Evolutionary conservation across 148 eudicot species (phyloP), one percentile per base, ranked within the genome.

Genomic region (Linanthus parryae): DNA sequence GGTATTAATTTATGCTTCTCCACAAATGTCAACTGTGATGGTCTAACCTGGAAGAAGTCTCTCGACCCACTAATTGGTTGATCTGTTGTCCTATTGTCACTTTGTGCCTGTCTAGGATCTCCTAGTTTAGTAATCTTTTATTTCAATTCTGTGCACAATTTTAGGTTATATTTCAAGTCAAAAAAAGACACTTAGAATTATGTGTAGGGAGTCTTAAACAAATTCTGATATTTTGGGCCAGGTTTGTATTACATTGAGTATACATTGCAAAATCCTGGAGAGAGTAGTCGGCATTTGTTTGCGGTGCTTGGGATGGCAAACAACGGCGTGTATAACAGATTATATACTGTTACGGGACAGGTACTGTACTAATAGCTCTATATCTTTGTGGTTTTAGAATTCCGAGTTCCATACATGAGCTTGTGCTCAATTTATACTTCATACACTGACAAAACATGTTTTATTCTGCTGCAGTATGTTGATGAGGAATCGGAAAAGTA

Each of bases 271-370:
- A 82, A 82, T 7, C 99, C 96, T 11, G 96, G 99, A 5, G 96
- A 88, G 54, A 84, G 82, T 67, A 73, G 52, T 30, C 69, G 85
- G 61, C 91, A 88, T 63, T 76, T 94, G 49, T 80, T 60, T 67
- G 73, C 99, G 8, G 95, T 85, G 44, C 67, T 94, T 15, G 99
- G 95, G 26, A 80, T 94, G 41, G 84, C 82, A 37, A 69, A 79
- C 58, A 84, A 74, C 56, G 91, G 85, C 20, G 59, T 75, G 78
- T 84, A 88, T 65, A 94, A 88, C 73, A 74, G 88, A 69, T 73
- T 94, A 17, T 94, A 82, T 64, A 92, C 99, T 20, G 82, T 92
- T 46, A 94, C 99, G 16, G 99, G 96, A 56, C 99, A 94, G 95
- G 99, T 44, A 21, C 2, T 15, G 27, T 7, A 20, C 25, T 17